Base-by-base conservation (phyloP, 768 basidiomycete species). In the Gymnopilus junonius region DNA sequence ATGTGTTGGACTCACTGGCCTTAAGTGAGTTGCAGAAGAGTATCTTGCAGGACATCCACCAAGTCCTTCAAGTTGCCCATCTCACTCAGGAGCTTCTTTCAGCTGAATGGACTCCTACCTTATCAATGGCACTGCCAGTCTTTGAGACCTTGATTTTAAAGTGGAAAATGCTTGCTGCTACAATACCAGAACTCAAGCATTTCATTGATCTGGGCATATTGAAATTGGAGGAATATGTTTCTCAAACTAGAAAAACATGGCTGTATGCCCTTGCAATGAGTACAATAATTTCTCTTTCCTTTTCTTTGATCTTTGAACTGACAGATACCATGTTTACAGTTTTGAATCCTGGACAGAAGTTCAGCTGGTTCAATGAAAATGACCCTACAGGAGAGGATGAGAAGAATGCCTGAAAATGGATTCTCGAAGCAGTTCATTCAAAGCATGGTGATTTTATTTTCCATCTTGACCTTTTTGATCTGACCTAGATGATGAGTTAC, bases 161-260 rank as follows among this genome's bases (percentile, higher is more conserved):
- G 25, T 61, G 29, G 67, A 67, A 58, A 21, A 62, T 7, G 31
- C 58, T 2, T 63, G 71, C 2, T 54, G 69, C 23, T 40, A 35
- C 43, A 4, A 64, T 74, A 25, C 75, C 73, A 0, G 64, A 71
- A 57, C 66, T 79, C 1, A 32, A 65, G 0, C 70, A 71, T 27
- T 66, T 64, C 25, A 76, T 78, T 42, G 63, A 63, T 20, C 69
- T 70, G 8, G 69, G 68, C 2, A 67, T 76, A 12, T 15, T 40
- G 1, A 79, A 79, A 59, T 60, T 80, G 12, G 63, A 75, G 55
- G 74, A 78, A 25, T 79, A 79, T 58, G 42, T 73, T 7, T 25
- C 29, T 0, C 65, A 71, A 29, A 58, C 71, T 20, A 66, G 73
- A 4, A 65, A 62, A n/a, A 74, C 66, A 8, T 64, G 64, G 2